Conservation (phyloP, 441 rosid species). For the Syzygium syzygioides region DNA sequence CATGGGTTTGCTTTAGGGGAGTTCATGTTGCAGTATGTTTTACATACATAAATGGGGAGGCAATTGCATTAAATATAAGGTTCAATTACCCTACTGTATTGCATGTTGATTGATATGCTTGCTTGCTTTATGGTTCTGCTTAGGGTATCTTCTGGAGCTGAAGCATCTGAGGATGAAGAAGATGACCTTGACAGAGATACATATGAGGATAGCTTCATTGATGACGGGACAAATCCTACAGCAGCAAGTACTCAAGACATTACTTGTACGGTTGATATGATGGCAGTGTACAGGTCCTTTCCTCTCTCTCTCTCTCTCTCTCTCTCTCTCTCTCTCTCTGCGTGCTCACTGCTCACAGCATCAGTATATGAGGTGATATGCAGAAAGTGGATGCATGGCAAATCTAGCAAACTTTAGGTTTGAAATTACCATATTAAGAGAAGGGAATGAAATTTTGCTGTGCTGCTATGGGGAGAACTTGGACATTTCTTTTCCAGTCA, state of each 20-base stretch:
- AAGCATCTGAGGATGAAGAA: slow-evolving; percentile 61
- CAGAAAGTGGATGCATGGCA: not conserved
- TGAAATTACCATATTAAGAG: not conserved
- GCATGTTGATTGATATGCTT: not conserved
- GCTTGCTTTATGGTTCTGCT: not conserved
- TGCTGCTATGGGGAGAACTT: not conserved
- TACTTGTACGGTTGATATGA: slow-evolving; percentile 71
- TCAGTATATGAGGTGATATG: not conserved
- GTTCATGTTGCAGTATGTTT: not conserved
- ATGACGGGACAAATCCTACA: slow-evolving; percentile 61
- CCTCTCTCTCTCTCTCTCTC: slow-evolving; percentile 8
- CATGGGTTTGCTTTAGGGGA: not conserved
- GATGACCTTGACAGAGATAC: slow-evolving; percentile 39
- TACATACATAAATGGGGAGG: not conserved
- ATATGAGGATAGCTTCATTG: slow-evolving; percentile 81
- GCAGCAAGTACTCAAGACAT: slow-evolving; percentile 49
- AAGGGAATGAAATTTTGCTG: not conserved
- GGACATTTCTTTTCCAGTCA: not conserved
- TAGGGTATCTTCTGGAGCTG: slow-evolving; percentile 82
- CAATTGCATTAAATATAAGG: not conserved
- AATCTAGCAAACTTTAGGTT: not conserved
- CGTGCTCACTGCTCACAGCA: not conserved
- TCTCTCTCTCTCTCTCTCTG: too few species aligned
- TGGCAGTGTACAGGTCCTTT: slow-evolving; percentile 74
- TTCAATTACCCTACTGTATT: not conserved